Evolutionary conservation across 257 asterid genomes (phyloP).

Genomic region (Gentiana straminea): DNA sequence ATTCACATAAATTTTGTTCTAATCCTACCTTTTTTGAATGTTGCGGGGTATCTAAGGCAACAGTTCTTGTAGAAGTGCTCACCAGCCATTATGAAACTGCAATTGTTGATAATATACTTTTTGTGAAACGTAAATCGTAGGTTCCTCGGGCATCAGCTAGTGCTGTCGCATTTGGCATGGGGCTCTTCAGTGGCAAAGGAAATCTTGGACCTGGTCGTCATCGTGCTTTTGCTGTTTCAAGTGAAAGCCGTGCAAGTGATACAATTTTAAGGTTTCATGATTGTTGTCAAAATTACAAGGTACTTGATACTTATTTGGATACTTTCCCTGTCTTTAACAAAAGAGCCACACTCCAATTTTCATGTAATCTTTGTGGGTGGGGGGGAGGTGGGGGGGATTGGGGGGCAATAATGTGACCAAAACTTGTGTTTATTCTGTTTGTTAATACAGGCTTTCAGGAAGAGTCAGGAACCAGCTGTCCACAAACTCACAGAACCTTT

Average conservation of each 20-base stretch:
- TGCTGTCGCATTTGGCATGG: constrained; percentile 97
- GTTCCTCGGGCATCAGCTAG: constrained; percentile 94
- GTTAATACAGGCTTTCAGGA: constrained; percentile 55
- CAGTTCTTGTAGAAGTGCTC: too few species aligned
- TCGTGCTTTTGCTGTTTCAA: constrained; percentile 89
- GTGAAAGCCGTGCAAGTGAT: constrained; percentile 98
- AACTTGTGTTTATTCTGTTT: constrained; percentile 8
- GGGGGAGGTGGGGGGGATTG: too few species aligned
- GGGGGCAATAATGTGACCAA: not conserved
- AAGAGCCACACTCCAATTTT: too few species aligned
- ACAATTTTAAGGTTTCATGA: constrained; percentile 80
- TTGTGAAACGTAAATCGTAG: constrained; percentile 19
- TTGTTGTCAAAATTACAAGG: constrained; percentile 97
- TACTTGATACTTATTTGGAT: constrained; percentile 23
- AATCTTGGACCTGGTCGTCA: constrained; percentile 76
- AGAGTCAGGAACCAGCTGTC: constrained; percentile 76
- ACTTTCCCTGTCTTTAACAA: not conserved
- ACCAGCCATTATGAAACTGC: too few species aligned
- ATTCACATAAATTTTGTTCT: constrained; percentile 7
- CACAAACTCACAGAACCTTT: constrained; percentile 72
- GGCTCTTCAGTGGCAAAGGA: constrained; percentile 77
- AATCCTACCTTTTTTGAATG: not conserved
- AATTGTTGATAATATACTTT: not conserved
- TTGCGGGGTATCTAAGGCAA: too few species aligned
- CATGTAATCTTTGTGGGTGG: not conserved